Percentiles rank a stretch among this genome's conserved stretches.
Conservation (phyloP, 768 basidiomycete genomes). For the Tulasnella sp. region DNA sequence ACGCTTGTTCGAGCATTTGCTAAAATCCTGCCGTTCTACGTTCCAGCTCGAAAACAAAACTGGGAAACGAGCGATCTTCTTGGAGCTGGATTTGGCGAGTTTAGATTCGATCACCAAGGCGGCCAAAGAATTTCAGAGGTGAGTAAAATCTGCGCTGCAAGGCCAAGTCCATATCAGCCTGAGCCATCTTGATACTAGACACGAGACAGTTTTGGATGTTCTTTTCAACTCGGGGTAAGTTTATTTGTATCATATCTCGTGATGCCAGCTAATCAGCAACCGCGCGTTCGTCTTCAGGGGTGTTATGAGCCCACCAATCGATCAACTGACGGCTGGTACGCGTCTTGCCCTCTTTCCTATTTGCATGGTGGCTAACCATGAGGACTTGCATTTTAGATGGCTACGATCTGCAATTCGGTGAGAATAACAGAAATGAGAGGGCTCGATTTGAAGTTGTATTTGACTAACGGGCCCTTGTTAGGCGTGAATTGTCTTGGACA, state of each 20-base stretch:
- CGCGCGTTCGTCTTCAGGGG: slow-evolving; percentile 30
- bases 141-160: neutral
- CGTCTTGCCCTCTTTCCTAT: neutral
- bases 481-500: slow-evolving; percentile 2
- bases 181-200: neutral
- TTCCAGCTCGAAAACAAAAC: slow-evolving; percentile 8
- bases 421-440: slow-evolving; percentile 27
- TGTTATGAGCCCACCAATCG: slow-evolving; percentile 35
- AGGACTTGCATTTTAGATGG: neutral
- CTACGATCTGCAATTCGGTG: slow-evolving; percentile 12
- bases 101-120: slow-evolving; percentile 5
- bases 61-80: slow-evolving; percentile 13
- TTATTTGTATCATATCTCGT: neutral
- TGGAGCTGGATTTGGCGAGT: slow-evolving; percentile 15
- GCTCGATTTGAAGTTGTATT: too few species aligned
- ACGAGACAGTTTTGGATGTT: slow-evolving; percentile 11
- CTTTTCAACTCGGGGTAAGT: slow-evolving; percentile 16
- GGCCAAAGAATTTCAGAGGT: slow-evolving; percentile 16
- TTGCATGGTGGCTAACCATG: neutral
- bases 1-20: too few species aligned
- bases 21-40: neutral
- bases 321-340: slow-evolving; percentile 29
- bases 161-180: neutral
- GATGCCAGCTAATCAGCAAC: neutral
- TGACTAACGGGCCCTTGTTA: too few species aligned